phyloP scores from a whole-genome alignment of 495 filamentous ascomycete species.

The Hypoxylon lienhwacheense region DNA sequence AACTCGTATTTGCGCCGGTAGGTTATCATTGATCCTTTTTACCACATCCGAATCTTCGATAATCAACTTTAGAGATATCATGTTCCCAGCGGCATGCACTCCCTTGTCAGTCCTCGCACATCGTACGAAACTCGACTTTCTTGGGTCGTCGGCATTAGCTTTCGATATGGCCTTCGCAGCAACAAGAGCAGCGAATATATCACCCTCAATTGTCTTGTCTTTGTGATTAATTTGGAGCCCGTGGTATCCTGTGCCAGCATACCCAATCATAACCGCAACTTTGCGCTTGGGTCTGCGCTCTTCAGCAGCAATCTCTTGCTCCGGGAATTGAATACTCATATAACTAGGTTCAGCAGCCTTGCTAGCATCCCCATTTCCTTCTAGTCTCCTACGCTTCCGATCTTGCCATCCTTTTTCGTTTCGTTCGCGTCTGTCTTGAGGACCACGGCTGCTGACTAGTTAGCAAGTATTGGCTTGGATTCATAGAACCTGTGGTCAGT shows the following conservation, averaged over 20 bases:
- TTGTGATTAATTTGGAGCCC: conserved; percentile 83
- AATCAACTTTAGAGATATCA: conserved; percentile 93
- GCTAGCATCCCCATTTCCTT: conserved; percentile 41
- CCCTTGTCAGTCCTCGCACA: conserved; percentile 97
- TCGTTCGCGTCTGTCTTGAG: conserved; percentile 20
- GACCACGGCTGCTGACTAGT: conserved; percentile 25
- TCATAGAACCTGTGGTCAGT: conserved; percentile 3
- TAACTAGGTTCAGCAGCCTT: conserved; percentile 55
- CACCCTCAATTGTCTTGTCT: conserved; percentile 95
- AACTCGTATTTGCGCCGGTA: conserved; percentile 85
- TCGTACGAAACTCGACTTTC: conserved; percentile 90
- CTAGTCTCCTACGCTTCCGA: conserved; percentile 37
- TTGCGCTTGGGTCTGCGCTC: conserved; percentile 89
- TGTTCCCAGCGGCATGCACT: conserved; percentile 94
- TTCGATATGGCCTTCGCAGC: conserved; percentile 90
- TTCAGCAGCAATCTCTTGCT: conserved; percentile 82
- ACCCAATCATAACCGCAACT: conserved; percentile 91
- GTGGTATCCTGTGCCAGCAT: conserved; percentile 95
- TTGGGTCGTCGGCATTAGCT: conserved; percentile 92
- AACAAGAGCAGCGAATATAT: conserved; percentile 89
- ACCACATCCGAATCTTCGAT: conserved; percentile 87
- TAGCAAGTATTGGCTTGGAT: conserved; percentile 33
- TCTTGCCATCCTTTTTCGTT: conserved; percentile 34
- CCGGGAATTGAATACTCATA: conserved; percentile 50
- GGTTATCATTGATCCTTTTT: conserved; percentile 81